phyloP scores from a whole-genome alignment of 2,329 filamentous ascomycete species.

The Emmonsiellopsis sp. region DNA sequence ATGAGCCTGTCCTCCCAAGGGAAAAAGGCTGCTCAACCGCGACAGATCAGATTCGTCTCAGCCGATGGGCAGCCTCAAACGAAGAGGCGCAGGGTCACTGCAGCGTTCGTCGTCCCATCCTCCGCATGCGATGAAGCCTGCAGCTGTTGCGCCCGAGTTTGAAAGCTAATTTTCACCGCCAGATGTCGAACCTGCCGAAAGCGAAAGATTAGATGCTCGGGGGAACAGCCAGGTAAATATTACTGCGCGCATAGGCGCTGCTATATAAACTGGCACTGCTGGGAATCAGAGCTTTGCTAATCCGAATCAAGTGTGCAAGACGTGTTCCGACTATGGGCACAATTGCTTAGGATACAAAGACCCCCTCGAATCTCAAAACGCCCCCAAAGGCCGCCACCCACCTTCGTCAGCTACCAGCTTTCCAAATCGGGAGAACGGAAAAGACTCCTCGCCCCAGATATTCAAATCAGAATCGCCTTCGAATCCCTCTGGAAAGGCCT shows the following conservation, averaged over 20 bases:
- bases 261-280: not conserved
- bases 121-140: not conserved
- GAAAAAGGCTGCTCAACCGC: slow-evolving; percentile 13
- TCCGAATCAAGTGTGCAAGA: slow-evolving; percentile 49
- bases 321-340: slow-evolving; percentile 63
- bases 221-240: slow-evolving; percentile 51
- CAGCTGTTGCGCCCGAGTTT: not conserved
- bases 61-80: slow-evolving; percentile 72
- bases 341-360: slow-evolving; percentile 59
- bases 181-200: slow-evolving; percentile 66
- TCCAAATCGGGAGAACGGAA: slow-evolving; percentile 1
- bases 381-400: not conserved
- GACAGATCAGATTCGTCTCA: slow-evolving; percentile 66
- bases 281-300: not conserved
- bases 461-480: not conserved
- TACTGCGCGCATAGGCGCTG: not conserved
- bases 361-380: slow-evolving; percentile 20
- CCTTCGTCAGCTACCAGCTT: slow-evolving; percentile 21
- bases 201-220: slow-evolving; percentile 66
- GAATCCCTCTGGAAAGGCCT: not conserved
- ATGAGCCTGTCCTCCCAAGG: slow-evolving; percentile 17
- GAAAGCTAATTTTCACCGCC: slow-evolving; percentile 1
- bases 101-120: slow-evolving; percentile 50
- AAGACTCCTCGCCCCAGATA: not conserved
- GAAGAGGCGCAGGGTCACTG: slow-evolving; percentile 68